phyloP scores from a whole-genome alignment of 352 stramenopile genomes.

The Phytopythium delawarense region DNA sequence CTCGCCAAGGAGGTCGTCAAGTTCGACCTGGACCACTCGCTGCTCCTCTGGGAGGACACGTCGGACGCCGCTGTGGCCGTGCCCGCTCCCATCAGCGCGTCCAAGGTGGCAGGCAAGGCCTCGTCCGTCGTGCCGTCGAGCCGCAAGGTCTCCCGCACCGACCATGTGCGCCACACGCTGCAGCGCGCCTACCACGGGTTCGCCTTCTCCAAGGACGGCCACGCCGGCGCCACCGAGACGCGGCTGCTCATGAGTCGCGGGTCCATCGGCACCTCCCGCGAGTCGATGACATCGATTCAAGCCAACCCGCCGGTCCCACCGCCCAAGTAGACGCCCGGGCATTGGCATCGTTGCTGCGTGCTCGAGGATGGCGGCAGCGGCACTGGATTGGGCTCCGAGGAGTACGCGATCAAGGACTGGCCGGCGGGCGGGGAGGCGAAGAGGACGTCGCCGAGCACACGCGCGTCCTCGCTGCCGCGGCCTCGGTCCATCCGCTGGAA shows the following conservation, averaged over 20 bases:
- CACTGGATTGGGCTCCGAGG: conserved; percentile 17
- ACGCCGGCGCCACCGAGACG: conserved; percentile 48
- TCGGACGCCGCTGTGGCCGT: conserved; percentile 47
- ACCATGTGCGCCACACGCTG: conserved; percentile 22
- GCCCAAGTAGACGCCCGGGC: not conserved
- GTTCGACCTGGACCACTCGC: conserved; percentile 48
- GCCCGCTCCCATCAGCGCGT: conserved; percentile 20
- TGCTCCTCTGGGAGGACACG: conserved; percentile 65
- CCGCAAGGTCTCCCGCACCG: conserved; percentile 8
- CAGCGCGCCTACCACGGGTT: conserved; percentile 58
- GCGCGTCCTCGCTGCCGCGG: conserved; percentile 3
- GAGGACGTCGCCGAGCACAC: conserved; percentile 25
- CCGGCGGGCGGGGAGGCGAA: conserved; percentile 26
- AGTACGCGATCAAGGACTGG: conserved; percentile 29
- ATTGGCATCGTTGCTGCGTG: too few relatives aligned
- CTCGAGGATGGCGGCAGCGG: conserved; percentile 13
- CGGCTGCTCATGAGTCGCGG: conserved; percentile 44
- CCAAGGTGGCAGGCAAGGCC: conserved; percentile 15
- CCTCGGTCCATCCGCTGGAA: not conserved
- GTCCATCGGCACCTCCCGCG: conserved; percentile 19
- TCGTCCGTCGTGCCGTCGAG: conserved; percentile 39
- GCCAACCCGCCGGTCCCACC: not conserved
- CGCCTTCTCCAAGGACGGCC: conserved; percentile 64
- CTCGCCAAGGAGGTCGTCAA: conserved; percentile 73
- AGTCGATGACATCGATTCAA: conserved; percentile 7